These are phyloP conservation scores for Daldinia concentrica DNA, from an alignment of 495 filamentous ascomycete species.

Conservation along the genomic window DNA sequence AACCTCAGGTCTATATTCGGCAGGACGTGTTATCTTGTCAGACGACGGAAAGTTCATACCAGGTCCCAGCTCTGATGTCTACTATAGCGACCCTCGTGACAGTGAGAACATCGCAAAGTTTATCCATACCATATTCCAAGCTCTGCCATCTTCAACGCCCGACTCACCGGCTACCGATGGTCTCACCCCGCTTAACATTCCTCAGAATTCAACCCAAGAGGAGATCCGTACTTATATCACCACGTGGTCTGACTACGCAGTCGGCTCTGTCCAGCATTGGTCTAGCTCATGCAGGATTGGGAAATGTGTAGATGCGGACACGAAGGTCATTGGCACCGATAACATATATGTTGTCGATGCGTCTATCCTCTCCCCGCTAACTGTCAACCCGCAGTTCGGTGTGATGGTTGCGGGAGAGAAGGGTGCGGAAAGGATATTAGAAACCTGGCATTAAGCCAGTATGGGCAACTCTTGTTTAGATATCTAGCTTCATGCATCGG, in stretches of 20 bases:
- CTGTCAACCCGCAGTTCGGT: constrained; percentile 54
- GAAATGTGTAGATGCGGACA: constrained; percentile 49
- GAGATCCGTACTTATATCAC: constrained; percentile 53
- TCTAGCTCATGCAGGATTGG: constrained; percentile 52
- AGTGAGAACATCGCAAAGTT: constrained; percentile 51
- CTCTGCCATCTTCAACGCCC: constrained; percentile 45
- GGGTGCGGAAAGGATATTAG: constrained; percentile 50
- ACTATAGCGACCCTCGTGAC: constrained; percentile 52
- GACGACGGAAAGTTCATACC: constrained; percentile 47
- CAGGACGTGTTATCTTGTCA: constrained; percentile 47
- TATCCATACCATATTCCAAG: constrained; percentile 52
- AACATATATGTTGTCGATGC: constrained; percentile 55
- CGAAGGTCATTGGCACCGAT: constrained; percentile 47
- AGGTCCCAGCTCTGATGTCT: constrained; percentile 44
- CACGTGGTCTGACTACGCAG: constrained; percentile 49
- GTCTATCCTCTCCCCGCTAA: constrained; percentile 51
- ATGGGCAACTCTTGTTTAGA: neutral
- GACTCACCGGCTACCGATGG: constrained; percentile 33
- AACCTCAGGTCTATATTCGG: constrained; percentile 52
- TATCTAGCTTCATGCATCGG: constrained; percentile 1
- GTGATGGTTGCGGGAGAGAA: constrained; percentile 54
- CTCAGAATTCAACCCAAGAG: constrained; percentile 44
- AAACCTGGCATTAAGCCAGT: constrained; percentile 21
- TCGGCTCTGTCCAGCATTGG: constrained; percentile 54
- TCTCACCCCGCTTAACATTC: constrained; percentile 51